These are phyloP conservation scores for Diplodia mutila DNA, from an alignment of 2,329 filamentous ascomycete genomes.

Conservation along the genomic window DNA sequence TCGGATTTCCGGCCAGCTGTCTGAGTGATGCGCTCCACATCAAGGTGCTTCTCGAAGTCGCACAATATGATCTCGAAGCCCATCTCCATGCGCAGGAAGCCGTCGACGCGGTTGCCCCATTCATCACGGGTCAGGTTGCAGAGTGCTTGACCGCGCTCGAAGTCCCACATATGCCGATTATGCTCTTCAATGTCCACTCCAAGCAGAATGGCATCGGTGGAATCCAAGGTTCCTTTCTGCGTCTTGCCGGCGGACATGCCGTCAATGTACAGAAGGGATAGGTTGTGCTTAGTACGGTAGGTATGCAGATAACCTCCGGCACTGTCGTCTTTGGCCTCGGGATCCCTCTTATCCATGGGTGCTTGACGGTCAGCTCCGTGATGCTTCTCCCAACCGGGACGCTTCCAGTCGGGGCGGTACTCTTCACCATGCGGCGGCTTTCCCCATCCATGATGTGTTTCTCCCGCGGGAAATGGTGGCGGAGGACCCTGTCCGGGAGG, in stretches of 20 bases:
- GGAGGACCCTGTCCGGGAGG: conserved; percentile 27
- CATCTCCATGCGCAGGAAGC: conserved; percentile 68
- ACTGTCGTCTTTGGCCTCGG: conserved; percentile 22
- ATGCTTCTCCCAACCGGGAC: conserved; percentile 9
- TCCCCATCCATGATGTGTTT: neutral
- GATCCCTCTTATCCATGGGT: conserved; percentile 12
- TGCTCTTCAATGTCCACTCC: conserved; percentile 23
- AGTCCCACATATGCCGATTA: conserved; percentile 50
- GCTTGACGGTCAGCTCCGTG: conserved; percentile 12
- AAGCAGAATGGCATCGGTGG: conserved; percentile 66
- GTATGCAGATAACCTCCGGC: conserved; percentile 65
- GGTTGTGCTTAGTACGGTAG: conserved; percentile 61
- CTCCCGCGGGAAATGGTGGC: neutral
- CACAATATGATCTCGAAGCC: conserved; percentile 74
- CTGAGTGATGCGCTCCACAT: conserved; percentile 39
- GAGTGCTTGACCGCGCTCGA: conserved; percentile 56
- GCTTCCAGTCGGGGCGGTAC: conserved; percentile 11
- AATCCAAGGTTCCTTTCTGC: conserved; percentile 67
- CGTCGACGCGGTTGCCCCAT: conserved; percentile 61
- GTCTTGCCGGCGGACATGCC: conserved; percentile 71
- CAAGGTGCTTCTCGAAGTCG: conserved; percentile 56
- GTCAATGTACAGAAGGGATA: conserved; percentile 70
- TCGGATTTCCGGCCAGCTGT: conserved; percentile 28
- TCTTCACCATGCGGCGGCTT: conserved; percentile 2
- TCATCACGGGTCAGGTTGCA: conserved; percentile 58